Evolutionary conservation across 768 basidiomycete species (phyloP), one percentile per base, ranked within the genome.

Genomic region (Tricholoma furcatifolium): DNA sequence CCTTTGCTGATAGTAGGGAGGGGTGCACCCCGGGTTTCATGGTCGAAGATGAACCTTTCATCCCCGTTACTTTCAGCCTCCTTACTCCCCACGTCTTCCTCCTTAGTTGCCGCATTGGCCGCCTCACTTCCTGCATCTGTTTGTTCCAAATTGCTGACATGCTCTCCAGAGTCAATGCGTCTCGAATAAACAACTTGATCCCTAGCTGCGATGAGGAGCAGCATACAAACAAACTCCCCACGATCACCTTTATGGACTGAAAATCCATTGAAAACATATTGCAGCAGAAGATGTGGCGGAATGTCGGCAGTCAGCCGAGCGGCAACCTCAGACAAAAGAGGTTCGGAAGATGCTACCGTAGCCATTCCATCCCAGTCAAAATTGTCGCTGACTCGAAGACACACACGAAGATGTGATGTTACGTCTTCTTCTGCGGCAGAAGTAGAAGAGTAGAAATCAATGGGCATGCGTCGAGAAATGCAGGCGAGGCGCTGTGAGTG

Each of bases 401-500:
- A 66, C 17, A 72, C 51, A 15, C 70, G 65, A 66, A 70, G 62
- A 53, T 70, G 70, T 1, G 56, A 44, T 49, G 65, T 63, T 5
- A 72, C 68, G 41, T 7, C 51, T 51, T 53, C 55, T 50, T 68
- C 64, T 41, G 39, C 36, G 2, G n/a, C n/a, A n/a, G n/a, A n/a
- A n/a, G n/a, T n/a, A 6, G 45, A 60, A 18, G 64, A 58, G 17
- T 62, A 54, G 60, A 70, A 71, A 34, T 67, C 60, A 39, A 69
- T 56, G 20, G 67, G 60, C 11, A 70, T 41, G 15, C 67, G 67
- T 24, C 54, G 58, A 36, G 60, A 57, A 20, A 66, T 43, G 53
- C 63, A 64, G 24, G 62, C 65, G 18, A 66, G 47, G 10, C 47
- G 47, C 61, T 44, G 24, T 56, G 20, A n/a, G n/a, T n/a, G n/a